phyloP scores from a whole-genome alignment of 148 eudicot genomes.

The Cornus suecica region DNA sequence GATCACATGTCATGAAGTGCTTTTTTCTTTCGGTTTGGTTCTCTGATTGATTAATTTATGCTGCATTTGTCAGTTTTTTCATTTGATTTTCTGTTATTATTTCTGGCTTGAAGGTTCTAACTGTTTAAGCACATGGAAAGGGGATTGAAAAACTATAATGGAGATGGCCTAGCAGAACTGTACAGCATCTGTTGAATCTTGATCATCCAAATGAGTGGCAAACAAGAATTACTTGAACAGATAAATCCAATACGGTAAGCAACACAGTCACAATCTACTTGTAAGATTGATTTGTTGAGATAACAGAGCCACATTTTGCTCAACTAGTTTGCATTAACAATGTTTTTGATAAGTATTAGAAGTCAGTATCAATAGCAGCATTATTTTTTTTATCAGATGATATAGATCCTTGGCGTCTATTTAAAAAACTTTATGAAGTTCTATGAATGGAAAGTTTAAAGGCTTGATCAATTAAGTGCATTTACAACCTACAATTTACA shows the following conservation, averaged over 20 bases:
- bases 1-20: neutral
- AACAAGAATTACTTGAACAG: neutral
- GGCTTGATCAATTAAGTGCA: neutral
- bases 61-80: neutral
- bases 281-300: neutral
- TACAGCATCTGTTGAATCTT: neutral
- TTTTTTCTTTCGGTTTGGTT: too few relatives aligned
- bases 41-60: neutral
- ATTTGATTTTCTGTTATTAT: neutral
- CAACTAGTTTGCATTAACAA: too few relatives aligned
- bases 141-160: neutral
- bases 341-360: neutral
- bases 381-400: neutral
- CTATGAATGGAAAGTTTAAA: neutral
- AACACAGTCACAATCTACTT: neutral
- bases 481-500: neutral
- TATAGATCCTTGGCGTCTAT: too few relatives aligned
- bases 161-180: neutral
- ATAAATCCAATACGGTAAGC: slow-evolving; percentile 1
- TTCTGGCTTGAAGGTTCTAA: neutral
- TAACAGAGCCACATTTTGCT: neutral
- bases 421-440: too few relatives aligned
- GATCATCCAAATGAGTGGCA: neutral
- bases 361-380: neutral
- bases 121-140: neutral